These are phyloP conservation scores for Gonapodya prolifera DNA, from an alignment of 192 early-diverging fungal genomes.

Conservation along the genomic window DNA sequence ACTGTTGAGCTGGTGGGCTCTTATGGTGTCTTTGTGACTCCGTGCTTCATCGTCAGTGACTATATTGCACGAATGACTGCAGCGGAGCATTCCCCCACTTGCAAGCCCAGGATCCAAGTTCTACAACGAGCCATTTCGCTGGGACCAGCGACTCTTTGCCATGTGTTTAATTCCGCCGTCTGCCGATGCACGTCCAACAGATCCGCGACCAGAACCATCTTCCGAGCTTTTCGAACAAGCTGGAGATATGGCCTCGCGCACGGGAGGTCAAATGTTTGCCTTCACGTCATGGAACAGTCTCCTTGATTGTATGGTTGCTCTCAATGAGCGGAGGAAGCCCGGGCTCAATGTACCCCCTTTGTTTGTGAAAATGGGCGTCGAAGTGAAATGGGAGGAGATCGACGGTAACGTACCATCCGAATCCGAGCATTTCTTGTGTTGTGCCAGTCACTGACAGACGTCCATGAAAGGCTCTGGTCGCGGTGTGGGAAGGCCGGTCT, in stretches of 20 bases:
- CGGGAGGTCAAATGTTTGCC: not conserved
- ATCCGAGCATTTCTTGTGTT: too few relatives aligned
- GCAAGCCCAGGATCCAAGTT: not conserved
- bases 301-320: not conserved
- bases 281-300: not conserved
- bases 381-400: not conserved
- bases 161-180: not conserved
- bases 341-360: not conserved
- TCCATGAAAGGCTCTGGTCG: not conserved
- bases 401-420: too few relatives aligned
- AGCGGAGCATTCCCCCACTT: not conserved
- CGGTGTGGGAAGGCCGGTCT: not conserved
- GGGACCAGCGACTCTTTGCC: slow-evolving; percentile 2
- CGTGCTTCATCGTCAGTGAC: too few relatives aligned
- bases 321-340: not conserved
- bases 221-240: not conserved
- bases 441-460: too few relatives aligned
- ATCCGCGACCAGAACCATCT: not conserved
- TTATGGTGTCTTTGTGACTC: too few relatives aligned
- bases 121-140: slow-evolving; percentile 1
- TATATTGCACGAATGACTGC: not conserved
- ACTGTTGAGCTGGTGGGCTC: not conserved
- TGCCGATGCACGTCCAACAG: not conserved
- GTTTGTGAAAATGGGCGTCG: not conserved
- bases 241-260: not conserved